Base-by-base conservation (phyloP, 208 protist genomes). In the Wallacemonas sp. region DNA sequence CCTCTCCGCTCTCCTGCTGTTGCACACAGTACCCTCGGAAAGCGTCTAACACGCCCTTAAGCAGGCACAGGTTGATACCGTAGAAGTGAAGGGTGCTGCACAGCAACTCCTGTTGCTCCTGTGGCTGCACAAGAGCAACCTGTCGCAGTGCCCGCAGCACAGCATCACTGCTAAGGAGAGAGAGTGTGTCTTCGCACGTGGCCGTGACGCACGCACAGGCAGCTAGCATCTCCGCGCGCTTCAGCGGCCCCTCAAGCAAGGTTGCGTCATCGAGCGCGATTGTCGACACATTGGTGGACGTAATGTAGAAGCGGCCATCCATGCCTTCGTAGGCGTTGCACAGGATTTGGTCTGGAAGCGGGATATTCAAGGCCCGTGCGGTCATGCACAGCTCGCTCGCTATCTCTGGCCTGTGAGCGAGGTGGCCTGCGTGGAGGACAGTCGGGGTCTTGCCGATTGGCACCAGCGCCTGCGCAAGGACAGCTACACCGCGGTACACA, bases 401-500 rank as follows among this genome's bases (percentile, higher is more conserved):
- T 15, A 83, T 64, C 62, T 83, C 81, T 2, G 21, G 24, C 6
- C 51, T 26, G 49, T 75, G 54, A 0, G 72, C 61, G 12, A 65
- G 72, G 22, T 68, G 70, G 14, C 69, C 81, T 2, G 70, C 76
- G 47, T 78, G 67, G 11, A 82, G 51, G 34, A 68, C 49, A 3
- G 62, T 75, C 4, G 68, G 77, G 14, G 68, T 39, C 36, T 62
- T 61, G 30, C 63, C 53, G 30, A 88, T 72, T 2, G 77, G 77
- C 1, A 78, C 59, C 26, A 88, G 72, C 9, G 82, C 82, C 72
- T 82, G 73, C 21, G 70, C 77, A 2, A 88, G 66, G 26, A 88
- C 75, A 15, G 82, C 75, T 51, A 80, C 78, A 14, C 82, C 82
- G 22, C 76, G 68, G 70, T 77, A 88, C 24, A 84, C 72, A 42